phyloP scores from a whole-genome alignment of 805 yeast species.

The Tetrapisispora taiwanensis region DNA sequence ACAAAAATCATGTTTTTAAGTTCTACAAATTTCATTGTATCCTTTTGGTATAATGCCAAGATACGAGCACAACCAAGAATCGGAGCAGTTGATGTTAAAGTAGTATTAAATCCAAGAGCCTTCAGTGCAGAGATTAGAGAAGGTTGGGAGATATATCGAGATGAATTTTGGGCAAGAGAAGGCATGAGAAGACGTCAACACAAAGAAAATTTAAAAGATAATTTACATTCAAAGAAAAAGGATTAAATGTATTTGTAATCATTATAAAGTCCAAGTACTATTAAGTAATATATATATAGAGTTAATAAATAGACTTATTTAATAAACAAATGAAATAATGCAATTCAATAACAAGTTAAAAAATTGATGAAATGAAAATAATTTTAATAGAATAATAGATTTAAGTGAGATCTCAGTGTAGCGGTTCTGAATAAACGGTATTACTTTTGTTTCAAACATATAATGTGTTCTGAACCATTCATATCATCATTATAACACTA shows the following conservation, averaged over 20 bases:
- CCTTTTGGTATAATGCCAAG: slow-evolving; percentile 21
- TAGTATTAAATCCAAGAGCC: slow-evolving; percentile 70
- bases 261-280: too few species aligned
- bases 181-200: slow-evolving; percentile 47
- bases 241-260: background rate
- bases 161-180: slow-evolving; percentile 88
- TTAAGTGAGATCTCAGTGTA: slow-evolving; percentile 12
- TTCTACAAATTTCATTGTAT: slow-evolving; percentile 9
- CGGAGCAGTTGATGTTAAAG: slow-evolving; percentile 73
- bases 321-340: too few species aligned
- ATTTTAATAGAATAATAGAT: background rate
- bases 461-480: slow-evolving; percentile 5
- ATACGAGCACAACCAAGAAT: slow-evolving; percentile 44
- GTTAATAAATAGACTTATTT: too few species aligned
- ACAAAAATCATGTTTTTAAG: slow-evolving; percentile 8
- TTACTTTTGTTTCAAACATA: slow-evolving; percentile 5
- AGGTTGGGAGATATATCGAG: slow-evolving; percentile 89
- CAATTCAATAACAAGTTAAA: background rate
- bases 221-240: background rate
- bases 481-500: slow-evolving; percentile 4
- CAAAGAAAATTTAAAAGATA: background rate
- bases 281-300: too few species aligned
- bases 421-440: slow-evolving; percentile 15
- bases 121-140: slow-evolving; percentile 79
- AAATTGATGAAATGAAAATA: background rate